These are phyloP conservation scores for Pleurozium schreberi DNA, from an alignment of 225 moss, liverwort and hornwort genomes.

Conservation along the genomic window DNA sequence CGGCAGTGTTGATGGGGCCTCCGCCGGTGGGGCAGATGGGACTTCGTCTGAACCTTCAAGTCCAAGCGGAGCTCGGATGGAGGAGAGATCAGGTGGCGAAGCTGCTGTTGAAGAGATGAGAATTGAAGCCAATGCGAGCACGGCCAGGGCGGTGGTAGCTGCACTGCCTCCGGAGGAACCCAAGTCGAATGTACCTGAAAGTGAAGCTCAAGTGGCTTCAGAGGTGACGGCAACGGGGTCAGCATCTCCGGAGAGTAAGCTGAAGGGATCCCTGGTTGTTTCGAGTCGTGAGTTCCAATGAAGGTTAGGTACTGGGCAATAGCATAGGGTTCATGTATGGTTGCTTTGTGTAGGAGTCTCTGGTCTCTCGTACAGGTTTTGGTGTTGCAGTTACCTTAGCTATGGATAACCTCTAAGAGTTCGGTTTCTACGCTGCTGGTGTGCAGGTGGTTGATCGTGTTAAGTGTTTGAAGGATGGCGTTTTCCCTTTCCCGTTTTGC, in stretches of 20 bases:
- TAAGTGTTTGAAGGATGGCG: not conserved
- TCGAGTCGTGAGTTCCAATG: not conserved
- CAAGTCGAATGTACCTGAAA: not conserved
- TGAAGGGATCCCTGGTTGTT: not conserved
- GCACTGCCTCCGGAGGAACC: not conserved
- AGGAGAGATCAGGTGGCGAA: not conserved
- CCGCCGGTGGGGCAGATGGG: not conserved
- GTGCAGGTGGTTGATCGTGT: constrained; percentile 37
- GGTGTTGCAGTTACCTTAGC: not conserved
- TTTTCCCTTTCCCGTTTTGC: constrained; percentile 1
- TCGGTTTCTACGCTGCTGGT: not conserved
- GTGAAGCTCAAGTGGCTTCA: not conserved
- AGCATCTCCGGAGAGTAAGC: constrained; percentile 31
- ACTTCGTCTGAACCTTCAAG: not conserved
- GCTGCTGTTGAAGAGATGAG: not conserved
- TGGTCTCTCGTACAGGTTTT: not conserved
- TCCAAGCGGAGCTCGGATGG: not conserved
- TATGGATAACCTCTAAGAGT: not conserved
- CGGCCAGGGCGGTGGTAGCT: not conserved
- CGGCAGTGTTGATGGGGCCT: not conserved
- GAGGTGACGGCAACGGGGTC: not conserved
- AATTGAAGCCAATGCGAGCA: not conserved
- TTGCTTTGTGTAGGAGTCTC: not conserved
- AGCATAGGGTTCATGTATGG: not conserved
- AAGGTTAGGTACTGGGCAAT: not conserved